Evolutionary conservation across 129 eudicot genomes (phyloP).

Genomic region (Mikania micrantha): DNA sequence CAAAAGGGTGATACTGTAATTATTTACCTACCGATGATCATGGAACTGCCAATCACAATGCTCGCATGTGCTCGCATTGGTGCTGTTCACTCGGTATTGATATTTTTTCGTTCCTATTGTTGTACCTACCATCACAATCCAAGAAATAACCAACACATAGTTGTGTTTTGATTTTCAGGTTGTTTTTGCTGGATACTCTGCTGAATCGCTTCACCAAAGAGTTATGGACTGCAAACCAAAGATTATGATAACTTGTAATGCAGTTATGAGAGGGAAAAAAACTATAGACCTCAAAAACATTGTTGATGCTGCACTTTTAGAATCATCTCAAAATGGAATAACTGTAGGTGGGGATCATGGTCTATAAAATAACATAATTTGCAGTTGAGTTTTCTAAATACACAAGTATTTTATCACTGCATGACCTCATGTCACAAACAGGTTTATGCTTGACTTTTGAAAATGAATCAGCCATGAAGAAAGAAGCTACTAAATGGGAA

Average conservation of each 20-base stretch:
- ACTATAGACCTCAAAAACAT: constrained; percentile 60
- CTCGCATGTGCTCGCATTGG: constrained; percentile 99
- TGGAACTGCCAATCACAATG: constrained; percentile 93
- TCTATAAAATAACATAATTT: constrained; percentile 6
- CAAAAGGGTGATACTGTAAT: constrained; percentile 84
- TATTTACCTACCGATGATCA: constrained; percentile 91
- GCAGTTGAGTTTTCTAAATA: constrained; percentile 3
- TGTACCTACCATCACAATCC: neutral
- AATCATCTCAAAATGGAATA: constrained; percentile 50
- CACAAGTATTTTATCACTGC: neutral
- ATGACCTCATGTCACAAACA: constrained; percentile 29
- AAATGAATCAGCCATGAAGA: constrained; percentile 77
- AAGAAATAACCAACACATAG: neutral
- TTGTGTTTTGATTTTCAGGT: constrained; percentile 39
- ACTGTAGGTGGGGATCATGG: constrained; percentile 42
- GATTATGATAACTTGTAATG: constrained; percentile 84
- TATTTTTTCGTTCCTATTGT: neutral
- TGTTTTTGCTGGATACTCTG: constrained; percentile 96
- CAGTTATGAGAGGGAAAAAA: constrained; percentile 72
- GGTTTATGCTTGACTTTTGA: constrained; percentile 83
- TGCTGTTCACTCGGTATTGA: constrained; percentile 82
- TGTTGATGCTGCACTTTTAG: constrained; percentile 64
- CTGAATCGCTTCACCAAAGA: constrained; percentile 84
- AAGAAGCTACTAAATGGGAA: constrained; percentile 77
- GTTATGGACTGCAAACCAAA: constrained; percentile 83